Conservation (phyloP, 768 basidiomycete genomes). For the Phanerodontia chrysosporium region DNA sequence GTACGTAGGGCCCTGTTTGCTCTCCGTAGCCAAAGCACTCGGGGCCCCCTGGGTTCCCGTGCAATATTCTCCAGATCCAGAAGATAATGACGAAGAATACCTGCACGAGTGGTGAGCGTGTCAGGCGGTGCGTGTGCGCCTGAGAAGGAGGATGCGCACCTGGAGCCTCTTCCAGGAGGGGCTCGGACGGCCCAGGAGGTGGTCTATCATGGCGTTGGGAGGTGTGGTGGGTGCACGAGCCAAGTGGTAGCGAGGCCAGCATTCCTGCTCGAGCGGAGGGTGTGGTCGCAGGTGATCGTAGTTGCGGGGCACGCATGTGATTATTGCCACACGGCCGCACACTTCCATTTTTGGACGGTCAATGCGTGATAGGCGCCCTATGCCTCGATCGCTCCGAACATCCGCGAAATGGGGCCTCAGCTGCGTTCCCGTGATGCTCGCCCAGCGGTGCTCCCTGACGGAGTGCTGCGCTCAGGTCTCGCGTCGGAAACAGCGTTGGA, state of each 20-base stretch:
- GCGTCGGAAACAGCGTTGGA: background rate
- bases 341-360: background rate
- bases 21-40: conserved; percentile 57
- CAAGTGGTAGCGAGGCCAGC: background rate
- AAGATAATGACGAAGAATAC: conserved; percentile 89
- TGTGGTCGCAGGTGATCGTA: background rate
- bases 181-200: conserved; percentile 82
- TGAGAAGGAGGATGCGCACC: conserved; percentile 34
- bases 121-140: background rate
- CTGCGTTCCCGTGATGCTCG: too few species aligned
- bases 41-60: conserved; percentile 60
- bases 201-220: conserved; percentile 76
- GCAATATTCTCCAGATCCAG: conserved; percentile 80
- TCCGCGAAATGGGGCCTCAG: background rate
- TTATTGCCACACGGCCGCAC: conserved; percentile 10
- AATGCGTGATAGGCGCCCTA: background rate
- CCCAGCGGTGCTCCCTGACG: too few species aligned
- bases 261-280: background rate
- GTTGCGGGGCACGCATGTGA: conserved; percentile 22
- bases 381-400: background rate
- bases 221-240: background rate
- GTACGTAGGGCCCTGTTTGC: conserved; percentile 58
- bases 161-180: conserved; percentile 88
- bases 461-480: too few species aligned
- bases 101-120: conserved; percentile 31